Evolutionary conservation across 2,329 filamentous ascomycete genomes (phyloP).

Genomic region (Thelonectria rubi): DNA sequence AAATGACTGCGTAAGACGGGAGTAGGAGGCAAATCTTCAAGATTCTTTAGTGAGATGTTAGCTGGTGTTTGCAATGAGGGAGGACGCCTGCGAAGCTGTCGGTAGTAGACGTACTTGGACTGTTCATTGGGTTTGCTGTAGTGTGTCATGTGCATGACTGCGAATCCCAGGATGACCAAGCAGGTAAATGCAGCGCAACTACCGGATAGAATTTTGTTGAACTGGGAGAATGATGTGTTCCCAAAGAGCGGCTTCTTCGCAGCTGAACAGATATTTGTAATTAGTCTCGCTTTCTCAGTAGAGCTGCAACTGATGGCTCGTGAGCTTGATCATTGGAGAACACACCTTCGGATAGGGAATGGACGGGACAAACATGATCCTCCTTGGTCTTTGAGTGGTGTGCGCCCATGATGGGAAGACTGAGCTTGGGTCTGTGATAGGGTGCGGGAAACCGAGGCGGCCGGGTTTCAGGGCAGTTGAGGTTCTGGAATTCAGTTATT

Average conservation of each 20-base stretch:
- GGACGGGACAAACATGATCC: conserved; percentile 11
- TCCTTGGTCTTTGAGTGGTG: conserved; percentile 14
- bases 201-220: conserved; percentile 34
- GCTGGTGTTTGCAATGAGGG: too few relatives aligned
- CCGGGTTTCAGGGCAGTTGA: too few relatives aligned
- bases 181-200: conserved; percentile 29
- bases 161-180: conserved; percentile 27
- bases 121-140: conserved; percentile 35
- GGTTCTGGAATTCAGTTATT: too few relatives aligned
- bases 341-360: conserved; percentile 17
- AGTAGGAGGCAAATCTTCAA: conserved; percentile 32
- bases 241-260: conserved; percentile 25
- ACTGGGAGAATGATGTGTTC: conserved; percentile 23
- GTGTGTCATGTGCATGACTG: conserved; percentile 33
- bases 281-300: too few relatives aligned
- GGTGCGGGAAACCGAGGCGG: not conserved
- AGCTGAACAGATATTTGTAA: conserved; percentile 10
- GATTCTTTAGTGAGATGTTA: conserved; percentile 14
- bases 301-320: not conserved
- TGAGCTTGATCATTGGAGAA: too few relatives aligned
- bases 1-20: conserved; percentile 31
- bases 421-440: not conserved
- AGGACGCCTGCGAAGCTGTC: too few relatives aligned
- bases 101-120: conserved; percentile 30
- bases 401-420: conserved; percentile 3